Evolutionary conservation across 345 rosid genomes (phyloP).

Genomic region (Brassica nigra): DNA sequence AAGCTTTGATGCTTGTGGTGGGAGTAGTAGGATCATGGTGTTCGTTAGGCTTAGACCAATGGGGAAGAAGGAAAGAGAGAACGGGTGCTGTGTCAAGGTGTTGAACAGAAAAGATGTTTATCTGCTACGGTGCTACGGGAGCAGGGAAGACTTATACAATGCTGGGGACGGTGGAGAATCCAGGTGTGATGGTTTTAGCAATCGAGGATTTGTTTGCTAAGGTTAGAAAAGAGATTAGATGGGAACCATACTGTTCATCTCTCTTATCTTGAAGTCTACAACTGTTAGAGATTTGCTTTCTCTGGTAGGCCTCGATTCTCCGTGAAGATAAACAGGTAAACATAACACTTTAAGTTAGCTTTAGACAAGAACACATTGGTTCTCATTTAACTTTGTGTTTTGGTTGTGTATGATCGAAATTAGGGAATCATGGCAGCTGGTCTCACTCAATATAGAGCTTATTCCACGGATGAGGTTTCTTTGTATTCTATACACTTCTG

Average conservation of each 20-base stretch:
- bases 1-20: slow-evolving; percentile 35
- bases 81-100: slow-evolving; percentile 80
- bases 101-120: slow-evolving; percentile 81
- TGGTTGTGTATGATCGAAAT: slow-evolving; percentile 9
- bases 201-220: slow-evolving; percentile 87
- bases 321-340: slow-evolving; percentile 92
- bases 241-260: slow-evolving; percentile 90
- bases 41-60: slow-evolving; percentile 95
- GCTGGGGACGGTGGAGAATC: slow-evolving; percentile 89
- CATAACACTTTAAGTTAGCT: background rate
- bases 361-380: slow-evolving; percentile 14
- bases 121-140: slow-evolving; percentile 96
- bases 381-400: background rate
- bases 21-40: slow-evolving; percentile 63
- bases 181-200: slow-evolving; percentile 98
- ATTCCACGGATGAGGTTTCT: slow-evolving; percentile 86
- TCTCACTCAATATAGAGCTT: slow-evolving; percentile 92
- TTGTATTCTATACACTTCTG: background rate
- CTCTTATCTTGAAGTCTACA: slow-evolving; percentile 92
- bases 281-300: slow-evolving; percentile 92
- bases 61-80: slow-evolving; percentile 88
- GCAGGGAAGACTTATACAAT: slow-evolving; percentile 96
- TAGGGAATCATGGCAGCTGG: slow-evolving; percentile 96
- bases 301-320: slow-evolving; percentile 88
- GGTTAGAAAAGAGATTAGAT: slow-evolving; percentile 82